Evolutionary conservation across 805 yeast genomes (phyloP), one percentile per base, ranked within the genome.

Genomic region (Saccharomycopsis fermentans): DNA sequence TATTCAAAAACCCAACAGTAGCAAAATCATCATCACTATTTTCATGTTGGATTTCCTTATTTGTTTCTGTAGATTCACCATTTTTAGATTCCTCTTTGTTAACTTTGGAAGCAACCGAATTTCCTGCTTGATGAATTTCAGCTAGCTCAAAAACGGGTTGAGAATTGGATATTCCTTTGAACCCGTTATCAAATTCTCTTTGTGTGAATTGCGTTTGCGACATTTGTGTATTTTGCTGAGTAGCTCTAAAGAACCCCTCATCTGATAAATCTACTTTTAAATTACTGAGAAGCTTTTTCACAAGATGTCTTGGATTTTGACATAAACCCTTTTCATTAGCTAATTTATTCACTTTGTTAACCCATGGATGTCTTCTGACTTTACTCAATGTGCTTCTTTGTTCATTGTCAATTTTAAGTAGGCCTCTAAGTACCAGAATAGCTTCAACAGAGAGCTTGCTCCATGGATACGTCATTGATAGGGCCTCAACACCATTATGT

Each of bases 331-430:
- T 71, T 1, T 69, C 65, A 51, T 76, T 73, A 14, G 80, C 71
- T 48, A 81, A 74, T 3, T 70, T 65, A 62, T 79, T 77, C 8
- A 70, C 67, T 54, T 74, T 69, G 14, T 72, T 69, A 47, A 79
- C 76, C 90, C 90, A 85, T 3, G 79, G 79, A 64, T 83, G 86
- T 6, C 67, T 65, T 55, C 74, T 69, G 3, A 83, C 68, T n/a
- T 67, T 71, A 0, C 68, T 69, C 53, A 82, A 59, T 0, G 73
- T 63, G 3, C 74, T 69, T 65, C 90, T 69, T 47, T 72, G 69
- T 1, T 60, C 65, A 1, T 84, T 80, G 34, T 78, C 72, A 0
- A 80, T 76, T 58, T 77, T 80, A 63, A 85, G 64, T 27, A 84
- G 70, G 56, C 80, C 77, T 55, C 84, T 70, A 53, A 85, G 63